Evolutionary conservation across 495 filamentous ascomycete genomes (phyloP).

Genomic region (Trichoderma orchidacearum): DNA sequence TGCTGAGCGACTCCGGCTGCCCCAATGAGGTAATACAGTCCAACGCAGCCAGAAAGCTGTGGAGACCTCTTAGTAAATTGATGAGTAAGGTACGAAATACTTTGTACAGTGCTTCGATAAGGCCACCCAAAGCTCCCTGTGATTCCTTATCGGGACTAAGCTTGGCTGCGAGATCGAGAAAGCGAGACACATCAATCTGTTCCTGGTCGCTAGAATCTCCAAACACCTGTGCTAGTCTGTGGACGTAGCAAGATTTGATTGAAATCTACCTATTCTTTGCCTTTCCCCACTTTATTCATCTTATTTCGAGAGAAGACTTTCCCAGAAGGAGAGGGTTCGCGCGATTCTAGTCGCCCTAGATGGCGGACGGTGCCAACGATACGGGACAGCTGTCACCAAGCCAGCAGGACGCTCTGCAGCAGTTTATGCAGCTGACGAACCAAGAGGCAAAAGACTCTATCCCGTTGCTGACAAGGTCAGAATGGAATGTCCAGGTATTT

Average conservation of each 20-base stretch:
- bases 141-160: neutral
- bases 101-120: neutral
- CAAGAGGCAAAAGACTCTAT: conserved; percentile 69
- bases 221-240: neutral
- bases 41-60: neutral
- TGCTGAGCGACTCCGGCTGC: neutral
- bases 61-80: neutral
- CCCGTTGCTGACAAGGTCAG: conserved; percentile 63
- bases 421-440: conserved; percentile 77
- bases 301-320: neutral
- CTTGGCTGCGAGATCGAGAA: no score
- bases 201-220: neutral
- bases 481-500: conserved; percentile 90
- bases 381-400: conserved; percentile 53
- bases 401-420: conserved; percentile 72
- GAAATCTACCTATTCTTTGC: no score
- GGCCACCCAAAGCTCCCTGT: neutral
- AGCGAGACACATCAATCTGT: no score
- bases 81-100: no score
- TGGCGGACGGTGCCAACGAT: conserved; percentile 32
- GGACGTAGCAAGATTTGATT: no score
- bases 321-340: no score
- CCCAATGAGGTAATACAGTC: neutral
- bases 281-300: neutral
- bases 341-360: neutral